Evolutionary conservation across 202 grass and related monocot genomes (phyloP), one percentile per base, ranked within the genome.

Genomic region (Dendrocalamus latiflorus): DNA sequence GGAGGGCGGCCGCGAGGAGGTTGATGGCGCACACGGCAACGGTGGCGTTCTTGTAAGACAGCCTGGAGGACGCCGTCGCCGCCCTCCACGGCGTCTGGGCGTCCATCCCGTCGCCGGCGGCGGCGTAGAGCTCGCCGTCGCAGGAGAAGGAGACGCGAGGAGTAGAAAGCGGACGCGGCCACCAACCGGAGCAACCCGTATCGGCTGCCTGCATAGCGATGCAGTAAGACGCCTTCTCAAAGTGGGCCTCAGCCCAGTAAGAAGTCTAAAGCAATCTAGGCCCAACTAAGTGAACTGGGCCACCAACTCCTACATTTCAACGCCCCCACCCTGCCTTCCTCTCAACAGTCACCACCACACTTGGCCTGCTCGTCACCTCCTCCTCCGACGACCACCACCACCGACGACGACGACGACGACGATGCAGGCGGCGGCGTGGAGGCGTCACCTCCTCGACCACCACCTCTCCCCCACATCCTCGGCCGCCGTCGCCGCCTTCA

Each of bases 1-100:
- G n/a, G n/a, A n/a, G 73, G 15, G 89, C 79, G 0, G 82, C 70
- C 17, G 85, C 91, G 51, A 98, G 64, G 74, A 93, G 83, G 78
- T 98, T 98, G 68, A 98, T 81, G 87, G 90, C 87, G 87, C 95
- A 98, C 28, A 93, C 53, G 0, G 76, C 87, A 21, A 95, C 79
- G 80, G 95, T 90, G 54, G 89, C 92, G 80, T 90, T 93, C 87
- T 73, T 93, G 81, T 93, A 98, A 1, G 91, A 98, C 0, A 98
- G 14, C 77, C 86, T 87, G 38, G 86, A 85, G 20, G 83, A 30
- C 37, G 17, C 59, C 72, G 90, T 21, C 18, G 68, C 89, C 59
- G 61, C 53, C 58, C 79, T 89, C 83, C 87, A 90, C 18, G 17
- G 55, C 54, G 54, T 6, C 49, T 84, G 86, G 2, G 26, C 26